A percentile compares a stretch with the other conserved stretches of the same genome.
phyloP scores from a whole-genome alignment of 2,329 filamentous ascomycete genomes.

The Aspergillus jensenii region DNA sequence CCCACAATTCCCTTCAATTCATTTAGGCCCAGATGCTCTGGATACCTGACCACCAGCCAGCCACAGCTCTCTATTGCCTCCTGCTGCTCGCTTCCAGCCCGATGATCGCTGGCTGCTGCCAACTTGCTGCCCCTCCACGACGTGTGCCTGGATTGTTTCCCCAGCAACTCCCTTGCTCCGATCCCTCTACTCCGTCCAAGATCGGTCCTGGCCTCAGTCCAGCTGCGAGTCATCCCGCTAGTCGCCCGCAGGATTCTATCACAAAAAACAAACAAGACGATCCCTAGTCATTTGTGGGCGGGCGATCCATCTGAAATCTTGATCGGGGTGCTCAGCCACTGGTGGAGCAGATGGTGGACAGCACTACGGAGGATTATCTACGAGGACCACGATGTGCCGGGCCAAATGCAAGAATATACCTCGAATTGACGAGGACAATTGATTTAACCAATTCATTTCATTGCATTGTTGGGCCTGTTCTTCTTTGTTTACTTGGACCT shows the following conservation, averaged over 20 bases:
- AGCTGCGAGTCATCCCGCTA: constrained; percentile 13
- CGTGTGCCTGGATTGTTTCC: constrained; percentile 16
- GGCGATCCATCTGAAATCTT: neutral
- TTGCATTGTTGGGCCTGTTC: neutral
- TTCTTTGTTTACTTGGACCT: neutral
- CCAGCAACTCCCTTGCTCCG: constrained; percentile 22
- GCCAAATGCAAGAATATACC: no score
- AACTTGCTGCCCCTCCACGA: constrained; percentile 5
- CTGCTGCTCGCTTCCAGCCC: neutral
- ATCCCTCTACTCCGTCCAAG: constrained; percentile 6
- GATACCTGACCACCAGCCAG: neutral
- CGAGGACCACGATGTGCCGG: neutral
- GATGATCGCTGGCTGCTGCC: neutral
- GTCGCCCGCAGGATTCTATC: neutral
- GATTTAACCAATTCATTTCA: no score
- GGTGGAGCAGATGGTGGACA: neutral
- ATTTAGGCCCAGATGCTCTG: neutral
- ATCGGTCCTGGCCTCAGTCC: neutral
- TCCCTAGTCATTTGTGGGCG: neutral
- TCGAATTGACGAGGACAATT: no score
- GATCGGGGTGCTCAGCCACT: neutral
- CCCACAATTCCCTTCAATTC: neutral
- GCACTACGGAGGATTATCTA: neutral
- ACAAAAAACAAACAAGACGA: neutral
- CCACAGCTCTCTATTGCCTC: neutral